Base-by-base conservation (phyloP, 306 rosid species). In the Prunus kanzakura region DNA sequence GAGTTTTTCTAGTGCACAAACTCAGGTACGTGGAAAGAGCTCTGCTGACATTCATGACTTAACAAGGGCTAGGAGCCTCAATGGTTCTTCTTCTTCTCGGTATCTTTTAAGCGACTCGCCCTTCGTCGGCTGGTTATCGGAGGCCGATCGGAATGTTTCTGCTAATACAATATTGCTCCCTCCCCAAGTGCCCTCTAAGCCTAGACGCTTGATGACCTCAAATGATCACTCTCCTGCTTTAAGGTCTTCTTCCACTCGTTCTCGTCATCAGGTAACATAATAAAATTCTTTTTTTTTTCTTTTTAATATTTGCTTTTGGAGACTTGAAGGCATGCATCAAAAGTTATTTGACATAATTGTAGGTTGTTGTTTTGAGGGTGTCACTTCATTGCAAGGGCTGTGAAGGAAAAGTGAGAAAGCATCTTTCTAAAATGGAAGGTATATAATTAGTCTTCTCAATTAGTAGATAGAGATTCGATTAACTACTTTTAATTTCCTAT, bases 341-440 rank as follows among this genome's bases (percentile, higher is more conserved):
- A 29, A 8, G 23, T n/a, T 35, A 23, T n/a, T 43, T 5, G 20
- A 19, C 1, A 23, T 60, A 19, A 2, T 50, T 73, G 64, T 61
- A 93, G 98, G 92, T 87, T 49, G 98, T 93, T 79, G 92, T 87
- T 61, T 71, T 93, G 81, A 82, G 89, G 83, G 97, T 91, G 71
- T 91, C 98, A 23, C 71, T 93, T 67, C 91, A 93, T 68, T 91
- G 98, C 90, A 87, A 82, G 83, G 98, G 93, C 3, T 93, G 98
- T n/a, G 97, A 88, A 87, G 96, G 82, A 78, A 91, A 93, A 87
- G 81, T 93, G 11, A 85, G 89, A 77, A 93, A 89, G 80, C 93
- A 91, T 79, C 87, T 93, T 70, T 87, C 90, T 52, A 93, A 88
- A 88, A 93, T 93, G 97, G 91, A 93, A 89, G 98, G 98, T 93